phyloP scores from a whole-genome alignment of 345 rosid species.

The Pugionium cornutum region DNA sequence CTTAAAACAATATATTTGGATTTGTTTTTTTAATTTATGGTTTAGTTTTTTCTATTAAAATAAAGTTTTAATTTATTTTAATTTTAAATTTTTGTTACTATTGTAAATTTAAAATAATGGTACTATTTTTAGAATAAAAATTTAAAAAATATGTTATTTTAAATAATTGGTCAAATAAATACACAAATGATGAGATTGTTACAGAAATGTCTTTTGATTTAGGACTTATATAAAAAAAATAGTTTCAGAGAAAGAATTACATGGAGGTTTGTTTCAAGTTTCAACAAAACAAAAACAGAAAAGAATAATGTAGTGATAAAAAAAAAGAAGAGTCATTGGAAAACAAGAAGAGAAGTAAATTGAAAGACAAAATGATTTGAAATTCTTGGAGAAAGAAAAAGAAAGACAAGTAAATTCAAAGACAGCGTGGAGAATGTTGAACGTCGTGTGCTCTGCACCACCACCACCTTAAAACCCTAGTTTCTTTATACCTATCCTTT shows the following conservation, averaged over 20 bases:
- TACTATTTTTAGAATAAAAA: too few species aligned
- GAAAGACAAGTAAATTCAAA: conserved; percentile 28
- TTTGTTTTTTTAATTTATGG: too few species aligned
- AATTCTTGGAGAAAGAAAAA: conserved; percentile 73
- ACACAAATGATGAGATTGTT: not conserved
- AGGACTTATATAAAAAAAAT: conserved; percentile 1
- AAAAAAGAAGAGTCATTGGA: conserved; percentile 35
- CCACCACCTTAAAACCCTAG: conserved; percentile 40
- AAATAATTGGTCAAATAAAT: too few species aligned
- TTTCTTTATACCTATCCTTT: conserved; percentile 23
- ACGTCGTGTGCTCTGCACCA: conserved; percentile 61
- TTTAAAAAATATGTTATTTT: too few species aligned
- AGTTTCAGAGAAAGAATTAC: conserved; percentile 9
- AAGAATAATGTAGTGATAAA: conserved; percentile 34
- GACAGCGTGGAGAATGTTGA: conserved; percentile 70
- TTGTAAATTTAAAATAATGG: too few species aligned
- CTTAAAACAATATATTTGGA: too few species aligned
- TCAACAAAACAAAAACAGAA: conserved; percentile 39
- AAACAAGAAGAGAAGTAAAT: conserved; percentile 59
- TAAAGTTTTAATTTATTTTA: too few species aligned
- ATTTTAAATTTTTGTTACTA: too few species aligned
- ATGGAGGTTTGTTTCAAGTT: conserved; percentile 31
- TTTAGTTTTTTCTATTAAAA: too few species aligned
- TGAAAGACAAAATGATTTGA: conserved; percentile 98
- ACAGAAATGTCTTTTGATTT: conserved; percentile 25